These are phyloP conservation scores for Trypanosoma conorhini DNA, from an alignment of 208 protist genomes.

Conservation along the genomic window DNA sequence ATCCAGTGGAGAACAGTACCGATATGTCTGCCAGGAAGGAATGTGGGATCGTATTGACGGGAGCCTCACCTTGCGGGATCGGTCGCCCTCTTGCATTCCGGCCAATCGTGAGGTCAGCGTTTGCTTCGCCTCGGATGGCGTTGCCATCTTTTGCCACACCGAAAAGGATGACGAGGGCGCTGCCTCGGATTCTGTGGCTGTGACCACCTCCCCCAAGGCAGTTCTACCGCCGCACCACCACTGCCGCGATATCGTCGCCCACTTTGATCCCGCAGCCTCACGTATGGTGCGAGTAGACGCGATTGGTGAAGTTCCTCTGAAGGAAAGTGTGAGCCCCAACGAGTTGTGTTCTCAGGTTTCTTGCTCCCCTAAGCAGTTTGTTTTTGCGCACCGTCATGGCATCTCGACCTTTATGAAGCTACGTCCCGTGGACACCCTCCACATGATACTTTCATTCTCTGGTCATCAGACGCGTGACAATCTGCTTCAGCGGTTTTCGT, in stretches of 20 bases:
- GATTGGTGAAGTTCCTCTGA: constrained; percentile 52
- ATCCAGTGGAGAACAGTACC: constrained; percentile 82
- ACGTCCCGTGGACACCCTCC: constrained; percentile 84
- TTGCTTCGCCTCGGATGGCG: constrained; percentile 67
- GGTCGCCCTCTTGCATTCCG: constrained; percentile 51
- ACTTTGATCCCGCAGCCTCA: constrained; percentile 51
- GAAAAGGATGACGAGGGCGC: constrained; percentile 31
- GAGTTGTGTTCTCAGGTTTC: constrained; percentile 77
- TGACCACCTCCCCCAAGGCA: constrained; percentile 53
- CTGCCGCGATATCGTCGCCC: constrained; percentile 62
- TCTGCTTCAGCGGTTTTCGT: constrained; percentile 77
- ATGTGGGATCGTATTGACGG: constrained; percentile 35
- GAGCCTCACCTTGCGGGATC: constrained; percentile 49
- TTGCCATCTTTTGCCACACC: constrained; percentile 37
- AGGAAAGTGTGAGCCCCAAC: constrained; percentile 38
- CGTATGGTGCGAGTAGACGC: constrained; percentile 77
- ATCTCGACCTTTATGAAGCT: constrained; percentile 76
- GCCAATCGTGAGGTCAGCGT: constrained; percentile 52
- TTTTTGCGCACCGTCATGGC: constrained; percentile 78
- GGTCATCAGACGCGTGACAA: constrained; percentile 45
- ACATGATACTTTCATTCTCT: constrained; percentile 67
- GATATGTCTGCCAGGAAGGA: constrained; percentile 68
- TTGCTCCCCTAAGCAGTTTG: constrained; percentile 52
- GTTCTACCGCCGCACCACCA: constrained; percentile 69
- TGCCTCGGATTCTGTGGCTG: constrained; percentile 53